Evolutionary conservation across 441 rosid species (phyloP), one percentile per base, ranked within the genome.

Genomic region (Gossypium schwendimanii): DNA sequence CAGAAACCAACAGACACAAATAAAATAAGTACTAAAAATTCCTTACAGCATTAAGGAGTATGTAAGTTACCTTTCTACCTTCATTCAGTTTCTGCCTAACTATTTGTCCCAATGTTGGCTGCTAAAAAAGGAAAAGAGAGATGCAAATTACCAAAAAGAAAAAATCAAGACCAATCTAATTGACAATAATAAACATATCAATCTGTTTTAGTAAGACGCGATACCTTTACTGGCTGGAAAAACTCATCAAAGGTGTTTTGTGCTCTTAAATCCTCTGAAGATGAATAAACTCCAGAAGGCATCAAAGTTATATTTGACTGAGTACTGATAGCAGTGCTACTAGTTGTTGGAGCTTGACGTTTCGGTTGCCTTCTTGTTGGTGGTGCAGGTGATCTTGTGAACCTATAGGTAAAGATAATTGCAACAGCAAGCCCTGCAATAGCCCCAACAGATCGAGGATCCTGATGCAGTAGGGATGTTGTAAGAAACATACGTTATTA

Each of bases 391-490:
- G 96, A 78, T 79, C 97, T 88, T 64, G 89, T 72, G 58, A 91
- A 75, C 69, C 95, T 89, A 93, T 94, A 93, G 0, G 96, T 89
- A 70, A 93, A 92, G 33, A 90, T 87, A 62, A 95, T 83, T 1
- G 97, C 97, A 33, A 95, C 89, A 54, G 99, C 97, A 76, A 95
- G 87, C 36, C 99, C 99, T 2, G 96, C 99, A 64, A 93, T 84
- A 39, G 97, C 98, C 70, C 99, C 98, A 63, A 87, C 86, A 6
- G 98, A 93, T 62, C 93, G 77, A 17, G 95, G 80, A 84, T 91
- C 97, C 98, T 95, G 80, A 63, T 52, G 58, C 47, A 78, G 61
- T 54, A 39, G 12, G 14, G 60, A 69, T 7, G 18, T 23, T 5
- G 69, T 71, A 8, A 79, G 75, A 80, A 68, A 61, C 70, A 62